These are phyloP conservation scores for Cornus florida DNA, from an alignment of 148 eudicot genomes.

Conservation along the genomic window DNA sequence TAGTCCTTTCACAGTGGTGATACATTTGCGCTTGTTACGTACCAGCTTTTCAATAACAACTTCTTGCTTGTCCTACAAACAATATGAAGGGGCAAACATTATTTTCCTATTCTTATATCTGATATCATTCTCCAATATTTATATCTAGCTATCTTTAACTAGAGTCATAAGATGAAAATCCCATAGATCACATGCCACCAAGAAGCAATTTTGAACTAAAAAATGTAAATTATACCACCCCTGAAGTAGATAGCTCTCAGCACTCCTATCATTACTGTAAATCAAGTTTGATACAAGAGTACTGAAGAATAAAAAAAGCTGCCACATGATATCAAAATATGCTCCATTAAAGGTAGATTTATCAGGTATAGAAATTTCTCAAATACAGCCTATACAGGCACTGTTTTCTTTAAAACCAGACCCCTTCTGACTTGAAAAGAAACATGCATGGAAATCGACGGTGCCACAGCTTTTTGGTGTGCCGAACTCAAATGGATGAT, in stretches of 20 bases:
- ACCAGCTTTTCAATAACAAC: conserved; percentile 89
- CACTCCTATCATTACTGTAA: not conserved
- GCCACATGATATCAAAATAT: not conserved
- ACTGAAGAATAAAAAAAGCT: not conserved
- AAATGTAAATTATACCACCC: not conserved
- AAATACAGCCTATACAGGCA: no score
- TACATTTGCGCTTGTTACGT: conserved; percentile 89
- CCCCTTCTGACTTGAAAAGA: no score
- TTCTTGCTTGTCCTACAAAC: conserved; percentile 77
- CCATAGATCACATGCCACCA: not conserved
- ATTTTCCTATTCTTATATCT: not conserved
- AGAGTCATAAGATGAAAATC: not conserved
- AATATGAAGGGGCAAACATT: not conserved
- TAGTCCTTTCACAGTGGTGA: conserved; percentile 91
- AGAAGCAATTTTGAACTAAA: not conserved
- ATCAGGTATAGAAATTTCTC: no score
- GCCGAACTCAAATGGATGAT: no score
- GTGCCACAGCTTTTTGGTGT: no score
- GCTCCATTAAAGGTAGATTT: no score
- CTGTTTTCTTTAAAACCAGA: no score
- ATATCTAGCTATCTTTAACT: not conserved
- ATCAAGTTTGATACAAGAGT: not conserved
- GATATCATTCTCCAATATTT: not conserved
- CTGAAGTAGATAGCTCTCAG: not conserved
- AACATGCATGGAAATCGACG: no score